Evolutionary conservation across 331 rosid species (phyloP), one percentile per base, ranked within the genome.

Genomic region (Ulmus americana): DNA sequence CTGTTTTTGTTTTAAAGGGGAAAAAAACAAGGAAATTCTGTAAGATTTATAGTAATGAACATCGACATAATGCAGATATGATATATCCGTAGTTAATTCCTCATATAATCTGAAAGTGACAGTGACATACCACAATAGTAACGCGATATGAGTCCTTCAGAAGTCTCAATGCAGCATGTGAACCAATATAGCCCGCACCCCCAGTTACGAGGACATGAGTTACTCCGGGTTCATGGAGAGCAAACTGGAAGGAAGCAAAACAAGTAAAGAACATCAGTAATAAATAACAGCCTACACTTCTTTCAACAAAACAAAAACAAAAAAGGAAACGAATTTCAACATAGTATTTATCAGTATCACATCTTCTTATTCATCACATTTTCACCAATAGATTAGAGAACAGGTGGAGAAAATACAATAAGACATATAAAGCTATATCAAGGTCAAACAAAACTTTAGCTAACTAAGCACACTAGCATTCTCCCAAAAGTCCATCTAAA

Each of bases 141-240:
- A 94, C 97, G 55, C 99, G 95, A 55, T 87, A 82, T 49, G 72
- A 68, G 10, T 94, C 95, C 70, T 70, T 90, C 47, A 94, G 79
- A 70, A 94, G 99, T 66, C 95, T 83, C 46, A 90, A 67, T 70
- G 91, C 40, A 68, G 99, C 99, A 81, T 94, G 99, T 12, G 99
- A 94, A 48, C 99, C 99, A 46, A 94, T 90, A 74, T 63, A 94
- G 65, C 99, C 99, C n/a, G 99, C 99, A 70, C 99, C 99, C 67
- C 99, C 97, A 0, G 99, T 94, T 70, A 94, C 97, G 65, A 94
- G 82, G 45, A 90, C 99, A 69, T 94, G 99, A 43, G 82, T 89
- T 38, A 87, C 85, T 64, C 98, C 95, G 20, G 85, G 80, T 65
- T 94, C 98, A 59, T 65, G 82, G 44, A 71, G 10, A 40, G 91